These are phyloP conservation scores for Wallemia mellicola DNA, from an alignment of 1,284 basidiomycete genomes.

Conservation along the genomic window DNA sequence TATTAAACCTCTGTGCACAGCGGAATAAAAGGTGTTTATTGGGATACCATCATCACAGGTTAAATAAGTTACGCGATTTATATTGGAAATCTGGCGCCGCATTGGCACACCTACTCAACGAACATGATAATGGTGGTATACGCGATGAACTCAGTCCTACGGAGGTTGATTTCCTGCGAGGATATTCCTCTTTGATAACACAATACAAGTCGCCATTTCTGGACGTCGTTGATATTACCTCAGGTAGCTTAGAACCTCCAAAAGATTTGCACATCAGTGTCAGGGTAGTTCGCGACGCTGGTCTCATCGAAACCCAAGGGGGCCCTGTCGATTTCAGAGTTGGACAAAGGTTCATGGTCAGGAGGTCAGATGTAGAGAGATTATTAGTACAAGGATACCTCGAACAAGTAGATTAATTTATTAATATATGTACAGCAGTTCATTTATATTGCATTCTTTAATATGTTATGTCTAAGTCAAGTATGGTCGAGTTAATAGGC, in stretches of 20 bases:
- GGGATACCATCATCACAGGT: constrained; percentile 60
- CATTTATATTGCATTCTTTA: neutral
- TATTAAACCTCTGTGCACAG: constrained; percentile 58
- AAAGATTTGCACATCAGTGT: constrained; percentile 53
- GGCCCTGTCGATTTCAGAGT: constrained; percentile 62
- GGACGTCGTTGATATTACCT: constrained; percentile 55
- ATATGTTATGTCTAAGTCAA: neutral
- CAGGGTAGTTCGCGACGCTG: constrained; percentile 50
- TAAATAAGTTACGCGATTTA: constrained; percentile 48
- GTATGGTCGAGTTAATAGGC: neutral
- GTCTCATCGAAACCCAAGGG: constrained; percentile 59
- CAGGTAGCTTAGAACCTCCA: constrained; percentile 41
- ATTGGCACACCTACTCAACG: constrained; percentile 48
- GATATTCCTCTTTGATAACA: constrained; percentile 51
- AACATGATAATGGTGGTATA: constrained; percentile 22
- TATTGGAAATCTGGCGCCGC: constrained; percentile 88
- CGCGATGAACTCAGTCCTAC: constrained; percentile 53
- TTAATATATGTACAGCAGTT: neutral
- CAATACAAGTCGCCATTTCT: constrained; percentile 59
- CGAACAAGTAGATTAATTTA: constrained; percentile 21
- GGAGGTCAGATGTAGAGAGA: constrained; percentile 60
- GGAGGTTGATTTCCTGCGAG: constrained; percentile 64
- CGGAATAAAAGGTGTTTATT: constrained; percentile 80
- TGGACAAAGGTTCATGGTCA: constrained; percentile 60
- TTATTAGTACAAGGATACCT: constrained; percentile 72